A percentile compares a stretch with the other conserved stretches of the same genome.
Conservation (phyloP, 352 stramenopile species). For the Pythium chondricola region DNA sequence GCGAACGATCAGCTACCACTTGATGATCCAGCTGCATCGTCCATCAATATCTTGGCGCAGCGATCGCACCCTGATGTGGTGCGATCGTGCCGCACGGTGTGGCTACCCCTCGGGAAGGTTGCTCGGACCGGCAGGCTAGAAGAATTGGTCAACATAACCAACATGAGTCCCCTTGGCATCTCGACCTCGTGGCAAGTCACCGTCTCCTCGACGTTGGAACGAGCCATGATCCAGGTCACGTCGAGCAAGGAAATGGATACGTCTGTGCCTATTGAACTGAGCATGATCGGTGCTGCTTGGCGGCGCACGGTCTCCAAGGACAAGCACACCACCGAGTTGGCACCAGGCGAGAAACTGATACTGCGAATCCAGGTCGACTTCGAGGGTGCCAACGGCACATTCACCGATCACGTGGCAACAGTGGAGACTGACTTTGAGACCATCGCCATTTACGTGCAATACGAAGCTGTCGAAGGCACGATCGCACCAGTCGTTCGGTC, state of each 20-base stretch:
- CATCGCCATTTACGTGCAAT: slow-evolving; percentile 4
- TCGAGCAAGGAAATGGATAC: neutral
- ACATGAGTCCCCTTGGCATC: slow-evolving; percentile 47
- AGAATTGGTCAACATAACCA: slow-evolving; percentile 37
- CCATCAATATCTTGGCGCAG: too few relatives aligned
- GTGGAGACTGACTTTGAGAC: slow-evolving; percentile 13
- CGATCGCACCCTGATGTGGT: neutral
- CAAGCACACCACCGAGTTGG: neutral
- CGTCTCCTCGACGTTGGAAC: neutral
- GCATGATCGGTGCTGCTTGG: slow-evolving; percentile 5
- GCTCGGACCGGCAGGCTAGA: slow-evolving; percentile 18
- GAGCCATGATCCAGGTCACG: neutral
- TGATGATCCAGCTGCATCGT: too few relatives aligned
- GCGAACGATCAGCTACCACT: neutral
- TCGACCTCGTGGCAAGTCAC: slow-evolving; percentile 24
- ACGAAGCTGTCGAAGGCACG: slow-evolving; percentile 1
- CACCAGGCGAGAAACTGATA: neutral
- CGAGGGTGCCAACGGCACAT: neutral
- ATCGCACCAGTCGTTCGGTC: neutral
- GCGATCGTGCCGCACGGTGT: slow-evolving; percentile 25
- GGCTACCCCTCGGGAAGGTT: slow-evolving; percentile 40
- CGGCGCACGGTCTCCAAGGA: neutral
- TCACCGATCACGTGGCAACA: neutral
- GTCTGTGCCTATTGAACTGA: neutral
- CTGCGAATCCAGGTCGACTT: neutral